phyloP scores from a whole-genome alignment of 768 basidiomycete species.

The Lentinula lateritia region DNA sequence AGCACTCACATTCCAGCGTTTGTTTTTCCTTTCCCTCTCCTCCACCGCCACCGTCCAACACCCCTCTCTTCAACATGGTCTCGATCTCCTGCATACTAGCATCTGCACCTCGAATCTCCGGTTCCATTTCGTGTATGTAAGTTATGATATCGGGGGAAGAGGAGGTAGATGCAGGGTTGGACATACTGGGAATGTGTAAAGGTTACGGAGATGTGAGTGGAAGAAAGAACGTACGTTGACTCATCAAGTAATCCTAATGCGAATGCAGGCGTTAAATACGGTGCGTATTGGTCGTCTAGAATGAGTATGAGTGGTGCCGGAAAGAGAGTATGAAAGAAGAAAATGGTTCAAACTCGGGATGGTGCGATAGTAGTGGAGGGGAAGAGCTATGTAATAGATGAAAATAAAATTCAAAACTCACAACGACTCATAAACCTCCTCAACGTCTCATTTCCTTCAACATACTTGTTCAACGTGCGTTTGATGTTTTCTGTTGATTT shows the following conservation, averaged over 20 bases:
- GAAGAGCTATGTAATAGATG: neutral
- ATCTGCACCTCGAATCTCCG: conserved; percentile 78
- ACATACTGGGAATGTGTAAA: conserved; percentile 23
- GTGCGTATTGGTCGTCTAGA: conserved; percentile 73
- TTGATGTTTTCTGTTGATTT: conserved; percentile 60
- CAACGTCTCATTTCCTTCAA: conserved; percentile 67
- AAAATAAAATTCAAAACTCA: too few species aligned
- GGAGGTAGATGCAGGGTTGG: neutral
- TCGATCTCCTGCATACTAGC: conserved; percentile 79
- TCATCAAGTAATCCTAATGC: conserved; percentile 60
- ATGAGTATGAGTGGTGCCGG: neutral
- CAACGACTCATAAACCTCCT: conserved; percentile 73
- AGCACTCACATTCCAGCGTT: conserved; percentile 47
- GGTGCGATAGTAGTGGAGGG: too few species aligned
- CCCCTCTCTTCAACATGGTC: conserved; percentile 61
- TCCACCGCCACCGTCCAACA: conserved; percentile 58
- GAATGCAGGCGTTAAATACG: conserved; percentile 69
- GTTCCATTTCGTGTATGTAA: conserved; percentile 73
- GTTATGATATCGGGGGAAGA: conserved; percentile 52
- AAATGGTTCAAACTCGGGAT: too few species aligned
- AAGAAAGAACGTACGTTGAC: conserved; percentile 45
- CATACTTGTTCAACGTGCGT: conserved; percentile 45
- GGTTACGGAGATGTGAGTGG: conserved; percentile 23
- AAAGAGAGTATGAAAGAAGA: too few species aligned
- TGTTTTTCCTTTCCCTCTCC: conserved; percentile 21